Evolutionary conservation across 345 rosid genomes (phyloP).

Genomic region (Euphorbia pulcherrima): DNA sequence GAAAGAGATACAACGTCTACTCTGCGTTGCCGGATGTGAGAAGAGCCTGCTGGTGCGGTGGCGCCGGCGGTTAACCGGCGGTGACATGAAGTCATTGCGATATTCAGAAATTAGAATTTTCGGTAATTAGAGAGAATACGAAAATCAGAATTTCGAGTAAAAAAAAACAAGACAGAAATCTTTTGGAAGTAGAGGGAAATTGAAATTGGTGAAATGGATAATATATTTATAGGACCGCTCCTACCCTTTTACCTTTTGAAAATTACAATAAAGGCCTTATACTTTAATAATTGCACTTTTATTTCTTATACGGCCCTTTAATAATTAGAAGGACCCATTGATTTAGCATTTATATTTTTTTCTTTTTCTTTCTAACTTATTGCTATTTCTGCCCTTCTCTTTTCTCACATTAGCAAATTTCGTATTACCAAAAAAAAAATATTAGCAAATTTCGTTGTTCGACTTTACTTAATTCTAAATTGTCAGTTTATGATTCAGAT

Average conservation of each 20-base stretch:
- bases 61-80: constrained; percentile 40
- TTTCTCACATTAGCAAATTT: no score
- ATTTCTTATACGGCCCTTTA: background rate
- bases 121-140: background rate
- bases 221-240: background rate
- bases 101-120: background rate
- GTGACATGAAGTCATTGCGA: constrained; percentile 48
- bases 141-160: background rate
- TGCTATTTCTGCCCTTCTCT: no score
- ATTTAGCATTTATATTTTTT: no score
- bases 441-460: no score
- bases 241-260: background rate
- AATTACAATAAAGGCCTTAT: background rate
- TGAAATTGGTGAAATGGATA: background rate
- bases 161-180: background rate
- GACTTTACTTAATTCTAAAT: no score
- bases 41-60: constrained; percentile 18
- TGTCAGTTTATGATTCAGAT: no score
- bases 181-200: background rate
- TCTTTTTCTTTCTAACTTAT: no score
- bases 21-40: constrained; percentile 24
- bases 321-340: no score
- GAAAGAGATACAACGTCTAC: constrained; percentile 27
- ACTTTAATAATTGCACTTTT: background rate
- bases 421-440: no score